These are phyloP conservation scores for Carallia brachiata DNA, from an alignment of 345 rosid genomes.

Conservation along the genomic window DNA sequence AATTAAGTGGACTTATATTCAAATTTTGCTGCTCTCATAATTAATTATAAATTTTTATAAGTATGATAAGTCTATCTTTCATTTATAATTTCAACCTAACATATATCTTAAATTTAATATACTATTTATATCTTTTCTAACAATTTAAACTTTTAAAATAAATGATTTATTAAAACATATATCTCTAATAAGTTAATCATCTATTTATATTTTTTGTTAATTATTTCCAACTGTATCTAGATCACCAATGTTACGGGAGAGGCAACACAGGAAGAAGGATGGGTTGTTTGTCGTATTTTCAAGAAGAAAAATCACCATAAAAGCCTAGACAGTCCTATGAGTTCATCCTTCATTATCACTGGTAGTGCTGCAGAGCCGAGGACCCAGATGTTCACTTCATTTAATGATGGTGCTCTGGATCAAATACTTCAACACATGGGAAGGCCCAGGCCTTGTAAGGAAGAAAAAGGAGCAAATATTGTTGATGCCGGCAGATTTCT, in stretches of 20 bases:
- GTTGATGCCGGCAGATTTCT: constrained; percentile 15
- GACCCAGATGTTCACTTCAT: constrained; percentile 30
- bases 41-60: too few species aligned
- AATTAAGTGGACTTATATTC: too few species aligned
- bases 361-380: constrained; percentile 17
- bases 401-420: constrained; percentile 47
- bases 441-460: constrained; percentile 46
- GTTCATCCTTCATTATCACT: constrained; percentile 25
- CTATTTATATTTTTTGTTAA: too few species aligned
- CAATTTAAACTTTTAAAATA: too few species aligned
- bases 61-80: too few species aligned
- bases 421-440: constrained; percentile 56
- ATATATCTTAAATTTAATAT: too few species aligned
- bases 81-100: too few species aligned
- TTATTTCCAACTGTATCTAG: constrained; percentile 20
- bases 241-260: constrained; percentile 52
- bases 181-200: too few species aligned
- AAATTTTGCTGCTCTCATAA: too few species aligned
- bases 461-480: constrained; percentile 32
- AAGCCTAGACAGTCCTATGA: constrained; percentile 47
- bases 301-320: constrained; percentile 69
- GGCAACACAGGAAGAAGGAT: constrained; percentile 61
- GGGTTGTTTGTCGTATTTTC: constrained; percentile 84
- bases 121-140: too few species aligned
- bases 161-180: too few species aligned